Base-by-base conservation (phyloP, 768 basidiomycete species). In the Trametes cubensis region DNA sequence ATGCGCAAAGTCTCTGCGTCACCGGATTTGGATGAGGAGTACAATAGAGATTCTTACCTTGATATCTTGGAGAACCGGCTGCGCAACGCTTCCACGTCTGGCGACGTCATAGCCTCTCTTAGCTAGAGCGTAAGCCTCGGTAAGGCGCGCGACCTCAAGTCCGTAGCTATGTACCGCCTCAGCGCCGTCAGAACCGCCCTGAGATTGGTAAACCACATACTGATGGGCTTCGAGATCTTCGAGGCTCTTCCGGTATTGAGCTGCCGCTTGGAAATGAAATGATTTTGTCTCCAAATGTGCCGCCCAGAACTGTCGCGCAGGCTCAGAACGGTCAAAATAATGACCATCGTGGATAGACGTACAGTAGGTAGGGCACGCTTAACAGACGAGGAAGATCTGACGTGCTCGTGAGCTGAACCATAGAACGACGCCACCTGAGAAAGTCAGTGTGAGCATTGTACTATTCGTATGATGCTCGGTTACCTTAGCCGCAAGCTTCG, bases 221-320 rank as follows among this genome's bases (percentile, higher is more conserved):
- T 83, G 83, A 78, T 83, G 87, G 34, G 82, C 82, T 72, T 88
- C 94, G 21, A 91, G 82, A 68, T 98, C 95, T 47, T 96, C 95
- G 55, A 92, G 80, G 71, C 91, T 90, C 74, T 94, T 89, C 47
- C 96, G 81, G 69, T 89, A 94, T 69, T 94, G 91, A 5, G 96
- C 85, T 5, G 93, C 96, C 3, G 94, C 94, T 47, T 81, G 80
- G 70, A 99, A 99, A 75, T 99, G 96, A 49, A 82, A 76, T 41
- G 78, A 75, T 73, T 99, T 99, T 20, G 90, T 84, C 67, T 91
- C 87, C 1, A 97, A 77, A 72, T 96, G 94, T 1, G 86, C 73
- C 1, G 88, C 66, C 92, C 94, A 95, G 39, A 84, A 80, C 95
- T 95, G 38, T 4, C 63, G 3, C 4, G 34, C 18, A 61, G 34